Evolutionary conservation across 1,139 yeast species (phyloP), one percentile per base, ranked within the genome.

Genomic region (Geotrichum aggregatum): DNA sequence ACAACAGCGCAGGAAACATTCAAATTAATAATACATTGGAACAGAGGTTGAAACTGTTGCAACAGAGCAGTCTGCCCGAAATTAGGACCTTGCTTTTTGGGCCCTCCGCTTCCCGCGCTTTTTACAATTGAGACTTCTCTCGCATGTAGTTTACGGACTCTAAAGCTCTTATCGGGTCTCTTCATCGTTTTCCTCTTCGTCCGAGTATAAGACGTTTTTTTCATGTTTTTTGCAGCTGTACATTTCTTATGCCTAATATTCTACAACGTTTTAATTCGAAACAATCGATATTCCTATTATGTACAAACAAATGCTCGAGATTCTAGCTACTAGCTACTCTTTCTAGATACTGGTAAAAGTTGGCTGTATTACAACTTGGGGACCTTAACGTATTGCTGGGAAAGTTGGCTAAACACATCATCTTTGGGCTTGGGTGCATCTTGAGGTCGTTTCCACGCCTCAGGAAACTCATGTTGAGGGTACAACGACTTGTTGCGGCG

Each of bases 11-110:
- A 35, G 95, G 95, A 53, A 88, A 86, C 73, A 91, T 94, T 61
- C 91, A 84, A 63, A 88, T 92, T 55, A 77, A 87, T 72, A 92
- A 92, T 75, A 91, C 98, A 39, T 79, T 94, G 66, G 96, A 88
- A 65, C 97, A 91, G 75, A 87, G 99, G 73, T 80, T 92, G 67
- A 79, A 82, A 65, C 75, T 94, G 59, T 77, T 92, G 65, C 79
- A 87, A 46, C 86, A 86, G 68, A 87, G 83, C 65, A 87, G 96
- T 7, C 79, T 94, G 62, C 99, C 99, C 49, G 95, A 91, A 52
- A 84, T 94, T 61, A 84, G 57, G 19, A 16, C 49, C 7, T 34
- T 35, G 1, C 24, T 54, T 7, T 54, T 89, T 70, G 98, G 98
- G 52, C 83, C 87, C 54, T 85, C 97, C 28, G 72, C 79, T 54